Conservation (phyloP, 129 eudicot species). For the Arctium minus region DNA sequence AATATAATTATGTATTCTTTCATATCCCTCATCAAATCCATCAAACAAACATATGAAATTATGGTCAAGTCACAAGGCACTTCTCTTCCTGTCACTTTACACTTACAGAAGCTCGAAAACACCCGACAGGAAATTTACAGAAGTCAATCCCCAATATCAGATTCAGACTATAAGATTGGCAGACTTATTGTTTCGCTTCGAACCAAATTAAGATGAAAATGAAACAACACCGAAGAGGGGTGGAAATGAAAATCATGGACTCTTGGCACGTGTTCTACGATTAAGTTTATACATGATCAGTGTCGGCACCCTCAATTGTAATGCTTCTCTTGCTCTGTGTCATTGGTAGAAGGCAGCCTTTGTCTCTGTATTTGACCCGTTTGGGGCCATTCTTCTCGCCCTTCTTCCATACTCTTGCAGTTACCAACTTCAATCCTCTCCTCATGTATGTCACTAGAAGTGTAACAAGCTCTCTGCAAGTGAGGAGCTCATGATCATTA, state of each 20-base stretch:
- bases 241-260: slow-evolving; percentile 1
- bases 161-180: slow-evolving; percentile 23
- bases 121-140: slow-evolving; percentile 17
- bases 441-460: slow-evolving; percentile 52
- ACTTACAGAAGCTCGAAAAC: slow-evolving; percentile 19
- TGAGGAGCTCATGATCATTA: neutral
- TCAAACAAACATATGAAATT: slow-evolving; percentile 18
- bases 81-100: slow-evolving; percentile 21
- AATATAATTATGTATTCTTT: slow-evolving; percentile 9
- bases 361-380: slow-evolving; percentile 59
- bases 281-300: slow-evolving; percentile 41
- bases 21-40: slow-evolving; percentile 19
- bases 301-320: slow-evolving; percentile 38
- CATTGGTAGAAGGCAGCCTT: slow-evolving; percentile 47
- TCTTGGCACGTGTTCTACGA: slow-evolving; percentile 8
- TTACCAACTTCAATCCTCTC: slow-evolving; percentile 50
- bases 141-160: slow-evolving; percentile 21
- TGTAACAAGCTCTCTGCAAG: slow-evolving; percentile 79
- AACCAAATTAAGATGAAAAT: slow-evolving; percentile 21
- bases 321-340: slow-evolving; percentile 63
- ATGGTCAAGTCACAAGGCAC: neutral
- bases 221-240: slow-evolving; percentile 15
- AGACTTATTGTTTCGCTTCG: slow-evolving; percentile 28
- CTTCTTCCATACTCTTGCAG: slow-evolving; percentile 57
- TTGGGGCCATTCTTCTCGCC: slow-evolving; percentile 48